phyloP scores from a whole-genome alignment of 495 filamentous ascomycete genomes.

The Penicillium riverlandense region DNA sequence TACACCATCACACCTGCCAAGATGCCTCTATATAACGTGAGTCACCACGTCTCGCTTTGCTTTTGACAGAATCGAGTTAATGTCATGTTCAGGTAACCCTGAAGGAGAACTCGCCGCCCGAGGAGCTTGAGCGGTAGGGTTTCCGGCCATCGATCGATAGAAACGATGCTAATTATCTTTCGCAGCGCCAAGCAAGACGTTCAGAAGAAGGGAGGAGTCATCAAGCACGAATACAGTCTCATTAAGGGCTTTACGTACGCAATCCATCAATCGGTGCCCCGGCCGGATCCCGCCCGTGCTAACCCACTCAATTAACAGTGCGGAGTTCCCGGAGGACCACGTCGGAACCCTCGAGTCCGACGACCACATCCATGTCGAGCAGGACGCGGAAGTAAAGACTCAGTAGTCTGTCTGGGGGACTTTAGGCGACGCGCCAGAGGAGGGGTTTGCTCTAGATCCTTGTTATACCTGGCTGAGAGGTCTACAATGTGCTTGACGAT shows the following conservation, averaged over 20 bases:
- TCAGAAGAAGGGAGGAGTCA: slow-evolving; percentile 65
- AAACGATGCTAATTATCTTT: slow-evolving; percentile 3
- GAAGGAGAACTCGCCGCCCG: slow-evolving; percentile 54
- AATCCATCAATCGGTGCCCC: background rate
- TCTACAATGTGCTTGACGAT: too few relatives aligned
- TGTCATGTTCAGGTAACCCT: slow-evolving; percentile 58
- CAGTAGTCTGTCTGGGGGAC: slow-evolving; percentile 38
- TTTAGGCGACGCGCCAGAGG: background rate
- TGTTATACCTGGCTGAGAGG: slow-evolving; percentile 8
- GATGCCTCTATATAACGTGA: slow-evolving; percentile 70
- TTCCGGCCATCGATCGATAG: background rate
- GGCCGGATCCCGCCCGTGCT: slow-evolving; percentile 3
- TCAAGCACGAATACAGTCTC: slow-evolving; percentile 73
- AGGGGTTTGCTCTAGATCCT: slow-evolving; percentile 6
- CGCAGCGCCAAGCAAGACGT: slow-evolving; percentile 66
- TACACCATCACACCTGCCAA: slow-evolving; percentile 12
- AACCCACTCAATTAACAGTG: slow-evolving; percentile 41
- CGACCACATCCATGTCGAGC: slow-evolving; percentile 71
- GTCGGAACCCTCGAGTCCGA: slow-evolving; percentile 53
- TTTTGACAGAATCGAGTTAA: too few relatives aligned
- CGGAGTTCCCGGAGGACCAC: slow-evolving; percentile 60
- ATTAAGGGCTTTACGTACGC: slow-evolving; percentile 90
- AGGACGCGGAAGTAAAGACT: slow-evolving; percentile 61
- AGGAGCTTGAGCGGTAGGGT: slow-evolving; percentile 57
- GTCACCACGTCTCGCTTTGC: slow-evolving; percentile 10